These are phyloP conservation scores for thale cress (Arabidopsis thaliana) DNA, from an alignment of 345 rosid species.

Conservation along the genomic window TAIR10.1 NC_003070.9:19222501-19223000, in stretches of 20 bases:
- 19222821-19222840: constrained; percentile 6
- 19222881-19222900: constrained; percentile 19
- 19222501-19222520: constrained; percentile 53
- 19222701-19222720: constrained; percentile 21
- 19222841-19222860: constrained; percentile 27
- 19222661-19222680: neutral
- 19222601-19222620: constrained; percentile 19
- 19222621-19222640: constrained; percentile 10
- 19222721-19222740: constrained; percentile 23
- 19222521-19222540: constrained; percentile 50
- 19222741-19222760: constrained; percentile 26
- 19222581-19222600: constrained; percentile 3
- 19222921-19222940: neutral
- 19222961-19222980: neutral
- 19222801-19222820: constrained; percentile 38
- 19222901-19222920: constrained; percentile 1
- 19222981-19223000: constrained; percentile 38
- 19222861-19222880: constrained; percentile 24
- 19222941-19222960: neutral
- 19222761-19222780: constrained; percentile 29
- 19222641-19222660: neutral
- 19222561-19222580: constrained; percentile 27
- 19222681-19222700: neutral
- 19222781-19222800: constrained; percentile 32
- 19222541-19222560: constrained; percentile 42